A percentile compares a stretch with the other conserved stretches of the same genome.
Evolutionary conservation across 2,329 filamentous ascomycete species (phyloP).

Genomic region (Ilyonectria robusta): DNA sequence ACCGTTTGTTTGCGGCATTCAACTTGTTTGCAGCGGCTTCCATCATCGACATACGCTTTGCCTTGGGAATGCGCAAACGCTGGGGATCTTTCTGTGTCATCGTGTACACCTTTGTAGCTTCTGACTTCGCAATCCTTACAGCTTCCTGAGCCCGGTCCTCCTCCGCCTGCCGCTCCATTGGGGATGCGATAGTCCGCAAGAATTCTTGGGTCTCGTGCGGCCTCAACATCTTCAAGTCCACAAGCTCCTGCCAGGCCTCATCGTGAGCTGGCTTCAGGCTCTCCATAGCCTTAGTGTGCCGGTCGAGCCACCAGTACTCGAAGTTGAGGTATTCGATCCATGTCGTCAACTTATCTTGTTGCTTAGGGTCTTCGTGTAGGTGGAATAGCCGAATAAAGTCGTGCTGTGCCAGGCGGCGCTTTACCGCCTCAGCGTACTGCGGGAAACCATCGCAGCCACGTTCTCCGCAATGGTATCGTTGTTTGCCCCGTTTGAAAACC

Average conservation of each 20-base stretch:
- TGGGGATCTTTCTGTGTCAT: conserved; percentile 27
- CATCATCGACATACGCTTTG: conserved; percentile 17
- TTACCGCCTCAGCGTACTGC: conserved; percentile 45
- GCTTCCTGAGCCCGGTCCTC: too few species aligned
- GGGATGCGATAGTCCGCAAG: too few species aligned
- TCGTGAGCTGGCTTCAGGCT: conserved; percentile 43
- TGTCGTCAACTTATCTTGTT: conserved; percentile 53
- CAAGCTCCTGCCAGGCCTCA: conserved; percentile 50
- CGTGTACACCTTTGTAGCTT: background rate
- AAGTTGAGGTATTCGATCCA: conserved; percentile 58
- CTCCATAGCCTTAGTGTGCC: conserved; percentile 37
- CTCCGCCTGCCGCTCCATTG: too few species aligned
- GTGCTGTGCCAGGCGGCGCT: conserved; percentile 48
- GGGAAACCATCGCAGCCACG: conserved; percentile 36
- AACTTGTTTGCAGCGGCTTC: conserved; percentile 1
- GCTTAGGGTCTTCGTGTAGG: conserved; percentile 46
- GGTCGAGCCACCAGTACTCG: conserved; percentile 45
- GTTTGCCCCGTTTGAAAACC: background rate
- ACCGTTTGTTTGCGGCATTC: conserved; percentile 15
- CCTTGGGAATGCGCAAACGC: background rate
- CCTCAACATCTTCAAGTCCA: conserved; percentile 49
- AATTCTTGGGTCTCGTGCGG: background rate
- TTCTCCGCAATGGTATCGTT: conserved; percentile 25
- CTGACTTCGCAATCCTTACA: background rate
- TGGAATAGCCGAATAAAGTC: conserved; percentile 48